These are phyloP conservation scores for Pyrus communis DNA, from an alignment of 306 rosid genomes.

Conservation along the genomic window DNA sequence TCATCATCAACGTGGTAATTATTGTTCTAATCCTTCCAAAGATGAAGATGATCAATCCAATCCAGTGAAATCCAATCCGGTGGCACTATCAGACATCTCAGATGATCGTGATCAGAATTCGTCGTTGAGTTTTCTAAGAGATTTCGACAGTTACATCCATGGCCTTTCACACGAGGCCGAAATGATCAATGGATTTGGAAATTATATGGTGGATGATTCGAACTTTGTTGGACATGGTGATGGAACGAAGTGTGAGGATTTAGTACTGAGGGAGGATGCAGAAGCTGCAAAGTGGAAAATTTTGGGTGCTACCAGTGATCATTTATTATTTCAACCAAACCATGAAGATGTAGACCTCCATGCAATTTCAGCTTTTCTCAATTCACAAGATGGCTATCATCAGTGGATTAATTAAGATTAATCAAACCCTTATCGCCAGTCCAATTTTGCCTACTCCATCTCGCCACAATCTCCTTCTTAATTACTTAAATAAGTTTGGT, in stretches of 20 bases:
- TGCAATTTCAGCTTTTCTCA: background rate
- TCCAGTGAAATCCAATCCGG: background rate
- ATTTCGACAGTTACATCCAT: background rate
- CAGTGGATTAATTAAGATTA: background rate
- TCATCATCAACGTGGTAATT: no score
- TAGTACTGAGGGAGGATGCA: background rate
- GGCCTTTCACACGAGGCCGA: no score
- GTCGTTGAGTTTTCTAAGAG: background rate
- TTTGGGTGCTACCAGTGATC: background rate
- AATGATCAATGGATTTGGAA: no score
- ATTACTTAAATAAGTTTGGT: no score
- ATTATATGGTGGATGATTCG: no score
- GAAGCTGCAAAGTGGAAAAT: no score
- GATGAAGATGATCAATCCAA: background rate
- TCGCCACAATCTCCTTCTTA: no score
- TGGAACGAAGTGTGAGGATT: background rate
- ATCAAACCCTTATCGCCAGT: background rate
- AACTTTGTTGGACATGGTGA: background rate
- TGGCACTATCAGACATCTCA: no score
- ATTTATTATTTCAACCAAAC: background rate
- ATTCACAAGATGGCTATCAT: background rate
- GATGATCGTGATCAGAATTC: background rate
- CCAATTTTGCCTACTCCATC: no score
- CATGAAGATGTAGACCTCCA: background rate
- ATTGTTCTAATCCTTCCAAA: background rate